phyloP scores from a whole-genome alignment of 1,139 yeast genomes.

The Sugiyamaella pinicola region DNA sequence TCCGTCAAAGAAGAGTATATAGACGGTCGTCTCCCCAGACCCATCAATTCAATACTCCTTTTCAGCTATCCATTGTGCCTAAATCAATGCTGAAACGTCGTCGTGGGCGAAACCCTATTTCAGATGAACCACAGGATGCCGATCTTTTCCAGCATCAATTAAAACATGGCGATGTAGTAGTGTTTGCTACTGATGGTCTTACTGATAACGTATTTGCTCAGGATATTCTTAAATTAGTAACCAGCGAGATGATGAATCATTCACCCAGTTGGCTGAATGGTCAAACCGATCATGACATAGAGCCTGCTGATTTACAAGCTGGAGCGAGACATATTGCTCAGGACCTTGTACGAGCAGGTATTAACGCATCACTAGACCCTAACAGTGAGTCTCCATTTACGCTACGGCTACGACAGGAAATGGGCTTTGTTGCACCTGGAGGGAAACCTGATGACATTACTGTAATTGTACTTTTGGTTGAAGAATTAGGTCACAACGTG shows the following conservation, averaged over 20 bases:
- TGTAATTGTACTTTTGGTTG: conserved; percentile 59
- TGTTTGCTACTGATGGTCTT: conserved; percentile 93
- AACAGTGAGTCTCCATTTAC: conserved; percentile 84
- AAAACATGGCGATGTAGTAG: conserved; percentile 67
- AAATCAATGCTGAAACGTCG: conserved; percentile 46
- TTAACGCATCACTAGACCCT: conserved; percentile 68
- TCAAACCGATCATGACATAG: conserved; percentile 22
- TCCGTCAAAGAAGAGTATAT: conserved; percentile 64
- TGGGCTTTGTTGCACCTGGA: conserved; percentile 74
- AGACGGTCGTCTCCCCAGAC: conserved; percentile 77
- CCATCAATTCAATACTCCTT: conserved; percentile 89
- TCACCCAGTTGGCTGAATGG: conserved; percentile 24
- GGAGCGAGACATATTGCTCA: conserved; percentile 51
- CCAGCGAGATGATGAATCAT: conserved; percentile 37
- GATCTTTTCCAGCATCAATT: conserved; percentile 43
- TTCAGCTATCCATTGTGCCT: conserved; percentile 86
- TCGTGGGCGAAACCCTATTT: conserved; percentile 49
- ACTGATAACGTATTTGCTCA: conserved; percentile 78
- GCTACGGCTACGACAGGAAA: conserved; percentile 61
- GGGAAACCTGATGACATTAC: conserved; percentile 97
- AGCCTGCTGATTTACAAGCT: conserved; percentile 24
- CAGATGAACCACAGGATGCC: conserved; percentile 59
- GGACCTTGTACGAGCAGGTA: conserved; percentile 69
- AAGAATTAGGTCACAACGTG: conserved; percentile 11
- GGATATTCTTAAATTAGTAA: conserved; percentile 61